A percentile compares a stretch with the other conserved stretches of the same genome.
Conservation (phyloP, 2,329 filamentous ascomycete genomes). For the Colletotrichum costaricense region DNA sequence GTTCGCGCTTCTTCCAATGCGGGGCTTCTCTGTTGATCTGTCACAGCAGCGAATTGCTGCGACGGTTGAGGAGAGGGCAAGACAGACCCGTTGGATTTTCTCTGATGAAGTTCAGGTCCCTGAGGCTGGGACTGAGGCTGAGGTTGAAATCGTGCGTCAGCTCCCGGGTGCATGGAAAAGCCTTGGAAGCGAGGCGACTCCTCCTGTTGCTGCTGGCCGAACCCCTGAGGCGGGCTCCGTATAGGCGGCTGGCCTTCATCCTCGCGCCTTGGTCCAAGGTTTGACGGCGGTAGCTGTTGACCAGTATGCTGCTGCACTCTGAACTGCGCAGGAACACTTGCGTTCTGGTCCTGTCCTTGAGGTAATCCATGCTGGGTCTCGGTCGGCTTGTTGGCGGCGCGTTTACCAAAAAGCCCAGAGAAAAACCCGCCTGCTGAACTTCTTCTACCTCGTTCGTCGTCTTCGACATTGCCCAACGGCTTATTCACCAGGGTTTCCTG, state of each 20-base stretch:
- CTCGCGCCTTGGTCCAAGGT: not conserved
- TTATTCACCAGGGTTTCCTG: slow-evolving; percentile 2
- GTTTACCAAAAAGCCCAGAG: slow-evolving; percentile 38
- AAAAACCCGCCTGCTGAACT: slow-evolving; percentile 39
- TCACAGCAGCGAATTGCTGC: not conserved
- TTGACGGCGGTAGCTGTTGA: slow-evolving; percentile 4
- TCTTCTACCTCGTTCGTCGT: slow-evolving; percentile 40
- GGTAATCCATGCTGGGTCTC: slow-evolving; percentile 33
- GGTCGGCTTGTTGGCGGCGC: slow-evolving; percentile 37
- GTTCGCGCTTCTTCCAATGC: not conserved
- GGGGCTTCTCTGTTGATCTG: not conserved
- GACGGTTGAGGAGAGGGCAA: not conserved
- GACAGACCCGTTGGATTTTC: not conserved
- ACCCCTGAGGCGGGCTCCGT: not conserved
- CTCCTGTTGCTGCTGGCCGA: slow-evolving; percentile 18
- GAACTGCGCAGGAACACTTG: not conserved
- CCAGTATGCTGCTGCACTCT: not conserved
- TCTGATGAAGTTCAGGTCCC: not conserved
- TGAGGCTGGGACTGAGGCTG: not conserved
- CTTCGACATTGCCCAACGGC: slow-evolving; percentile 20
- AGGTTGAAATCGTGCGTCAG: not conserved
- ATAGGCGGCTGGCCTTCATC: not conserved
- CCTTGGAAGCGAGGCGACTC: slow-evolving; percentile 3
- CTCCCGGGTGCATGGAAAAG: not conserved
- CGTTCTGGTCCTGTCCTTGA: not conserved